Base-by-base conservation (phyloP, 2,329 filamentous ascomycete species). In the Venturia carpophila region DNA sequence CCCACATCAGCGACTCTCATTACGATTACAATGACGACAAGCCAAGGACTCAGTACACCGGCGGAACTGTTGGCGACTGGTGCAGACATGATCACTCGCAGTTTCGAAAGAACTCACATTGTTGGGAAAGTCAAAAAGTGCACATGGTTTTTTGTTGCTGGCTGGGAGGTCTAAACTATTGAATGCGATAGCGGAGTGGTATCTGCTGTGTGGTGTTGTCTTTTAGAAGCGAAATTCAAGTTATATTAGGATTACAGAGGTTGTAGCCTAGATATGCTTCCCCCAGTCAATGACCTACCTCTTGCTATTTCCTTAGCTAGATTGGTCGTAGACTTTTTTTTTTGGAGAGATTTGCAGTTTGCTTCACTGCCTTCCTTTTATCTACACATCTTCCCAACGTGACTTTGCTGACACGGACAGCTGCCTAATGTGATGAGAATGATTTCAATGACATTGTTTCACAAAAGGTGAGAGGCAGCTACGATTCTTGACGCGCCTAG, bases 181-280 rank as follows among this genome's bases (percentile, higher is more conserved):
- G 52, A 37, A 37, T 58, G 52, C 52, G 52, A 58, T 37, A 58
- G 52, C 52, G 52, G 52, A 45, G 13, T 58, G 52, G 15, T n/a
- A 58, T 58, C 52, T 58, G 30, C 52, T 58, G 52, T n/a, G 27
- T 34, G 52, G 30, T 34, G 52, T 58, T 34, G 27, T 58, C 52
- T 58, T 58, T 58, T 58, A 58, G 52, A 58, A 58, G 52, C 52
- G 52, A 58, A 58, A 58, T 58, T 58, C 52, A 58, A 58, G 52
- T 58, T 34, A 58, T 34, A 58, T 37, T 58, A 58, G 27, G 30
- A 9, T 58, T 19, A 15, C 52, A 58, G 21, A 52, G 52, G 52
- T 58, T 58, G 30, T 58, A 37, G 30, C 49, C 49, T 58, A 58
- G 52, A 58, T 37, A 58, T 58, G 30, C 52, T 39, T 37, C 17